phyloP scores from a whole-genome alignment of 371 early-diverging fungal genomes.

The Furculomyces boomerangus region DNA sequence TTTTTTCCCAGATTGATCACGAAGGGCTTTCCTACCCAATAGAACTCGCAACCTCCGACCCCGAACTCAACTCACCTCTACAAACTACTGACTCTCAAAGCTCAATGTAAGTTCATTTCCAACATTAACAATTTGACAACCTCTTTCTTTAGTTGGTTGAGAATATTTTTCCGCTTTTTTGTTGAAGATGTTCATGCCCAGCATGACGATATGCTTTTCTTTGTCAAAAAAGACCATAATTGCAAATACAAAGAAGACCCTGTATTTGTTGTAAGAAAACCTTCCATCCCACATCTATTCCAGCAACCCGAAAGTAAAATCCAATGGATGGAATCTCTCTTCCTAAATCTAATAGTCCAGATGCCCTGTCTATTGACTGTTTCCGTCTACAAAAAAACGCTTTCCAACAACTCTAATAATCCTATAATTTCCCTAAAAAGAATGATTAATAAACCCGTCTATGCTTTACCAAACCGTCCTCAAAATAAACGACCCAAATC shows the following conservation, averaged over 20 bases:
- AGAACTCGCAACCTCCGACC: too few relatives aligned
- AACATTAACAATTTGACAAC: too few relatives aligned
- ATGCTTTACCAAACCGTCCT: constrained; percentile 61
- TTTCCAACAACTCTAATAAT: constrained; percentile 7
- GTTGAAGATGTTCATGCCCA: constrained; percentile 32
- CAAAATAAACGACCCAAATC: constrained; percentile 60
- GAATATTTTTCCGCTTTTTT: constrained; percentile 45
- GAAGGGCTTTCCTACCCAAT: too few relatives aligned
- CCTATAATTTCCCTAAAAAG: constrained; percentile 29
- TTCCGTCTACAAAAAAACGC: constrained; percentile 35
- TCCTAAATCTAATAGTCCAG: constrained; percentile 66
- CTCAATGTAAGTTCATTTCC: too few relatives aligned
- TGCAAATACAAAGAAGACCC: background rate
- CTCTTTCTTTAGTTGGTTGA: constrained; percentile 41
- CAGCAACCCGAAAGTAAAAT: constrained; percentile 11
- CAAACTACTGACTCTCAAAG: too few relatives aligned
- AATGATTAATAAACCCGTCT: constrained; percentile 52
- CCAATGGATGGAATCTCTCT: constrained; percentile 68
- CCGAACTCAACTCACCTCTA: too few relatives aligned
- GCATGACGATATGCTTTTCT: constrained; percentile 58
- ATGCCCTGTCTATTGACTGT: constrained; percentile 63
- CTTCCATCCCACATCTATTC: constrained; percentile 23
- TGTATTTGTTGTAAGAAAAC: constrained; percentile 34
- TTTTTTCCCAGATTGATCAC: too few relatives aligned
- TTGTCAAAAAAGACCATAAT: constrained; percentile 28